Conservation (phyloP, 2,329 filamentous ascomycete genomes). For the Colletotrichum sp. region DNA sequence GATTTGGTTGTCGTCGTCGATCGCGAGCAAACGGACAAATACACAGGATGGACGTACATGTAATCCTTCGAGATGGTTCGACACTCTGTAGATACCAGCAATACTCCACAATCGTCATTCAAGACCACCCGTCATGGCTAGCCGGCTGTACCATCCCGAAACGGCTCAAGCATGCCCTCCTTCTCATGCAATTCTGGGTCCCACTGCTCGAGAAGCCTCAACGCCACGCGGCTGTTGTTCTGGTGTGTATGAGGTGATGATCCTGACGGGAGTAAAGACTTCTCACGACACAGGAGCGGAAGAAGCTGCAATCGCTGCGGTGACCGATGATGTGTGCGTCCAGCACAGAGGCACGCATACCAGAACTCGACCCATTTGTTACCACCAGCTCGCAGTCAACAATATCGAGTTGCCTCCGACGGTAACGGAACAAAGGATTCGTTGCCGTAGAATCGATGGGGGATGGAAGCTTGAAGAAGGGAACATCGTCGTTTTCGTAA, state of each 20-base stretch:
- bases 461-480: neutral
- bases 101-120: neutral
- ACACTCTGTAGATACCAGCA: neutral
- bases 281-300: neutral
- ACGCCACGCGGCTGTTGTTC: neutral
- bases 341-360: neutral
- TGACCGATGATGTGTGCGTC: neutral
- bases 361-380: neutral
- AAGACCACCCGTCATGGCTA: neutral
- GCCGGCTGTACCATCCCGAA: neutral
- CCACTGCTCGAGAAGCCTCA: neutral
- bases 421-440: neutral
- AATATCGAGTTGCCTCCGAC: neutral
- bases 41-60: neutral
- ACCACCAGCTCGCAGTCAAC: neutral
- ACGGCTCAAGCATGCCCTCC: neutral
- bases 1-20: neutral
- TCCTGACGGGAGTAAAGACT: neutral
- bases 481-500: neutral
- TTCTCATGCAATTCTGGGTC: neutral
- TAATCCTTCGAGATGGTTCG: neutral
- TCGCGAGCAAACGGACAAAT: neutral
- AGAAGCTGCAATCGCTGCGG: neutral
- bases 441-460: neutral
- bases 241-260: neutral